Evolutionary conservation across 495 filamentous ascomycete genomes (phyloP).

Genomic region (Hapsidospora chrysogenum): DNA sequence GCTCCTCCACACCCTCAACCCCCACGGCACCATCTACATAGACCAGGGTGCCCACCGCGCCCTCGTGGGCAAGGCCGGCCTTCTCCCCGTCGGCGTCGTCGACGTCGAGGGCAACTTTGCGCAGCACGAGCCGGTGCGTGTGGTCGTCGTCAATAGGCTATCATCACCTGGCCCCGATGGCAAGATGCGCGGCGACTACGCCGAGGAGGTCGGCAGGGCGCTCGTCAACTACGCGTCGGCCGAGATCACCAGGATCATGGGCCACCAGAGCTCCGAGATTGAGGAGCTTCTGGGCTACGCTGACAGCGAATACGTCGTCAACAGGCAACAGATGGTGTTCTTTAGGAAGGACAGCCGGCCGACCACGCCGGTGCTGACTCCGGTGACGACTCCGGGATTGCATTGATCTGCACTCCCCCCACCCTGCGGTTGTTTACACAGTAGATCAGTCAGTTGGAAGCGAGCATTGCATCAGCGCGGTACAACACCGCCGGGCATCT

Average conservation of each 20-base stretch:
- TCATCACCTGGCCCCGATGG: slow-evolving; percentile 7
- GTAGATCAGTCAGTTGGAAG: too few species aligned
- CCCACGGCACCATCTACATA: slow-evolving; percentile 83
- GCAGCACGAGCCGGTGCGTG: slow-evolving; percentile 77
- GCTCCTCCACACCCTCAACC: slow-evolving; percentile 85
- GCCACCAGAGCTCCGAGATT: slow-evolving; percentile 68
- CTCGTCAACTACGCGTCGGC: slow-evolving; percentile 80
- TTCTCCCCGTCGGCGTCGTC: slow-evolving; percentile 81
- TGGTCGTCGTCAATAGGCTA: slow-evolving; percentile 47
- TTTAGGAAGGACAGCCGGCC: slow-evolving; percentile 29
- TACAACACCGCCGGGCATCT: too few species aligned
- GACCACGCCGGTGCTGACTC: slow-evolving; percentile 15
- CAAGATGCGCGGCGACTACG: slow-evolving; percentile 31
- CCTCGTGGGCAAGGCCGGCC: slow-evolving; percentile 64
- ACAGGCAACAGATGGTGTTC: slow-evolving; percentile 76
- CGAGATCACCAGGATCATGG: slow-evolving; percentile 74
- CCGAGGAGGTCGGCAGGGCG: slow-evolving; percentile 76
- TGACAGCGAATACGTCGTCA: slow-evolving; percentile 86
- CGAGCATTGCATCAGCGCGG: too few species aligned
- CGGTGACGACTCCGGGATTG: neutral
- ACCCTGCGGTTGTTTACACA: neutral
- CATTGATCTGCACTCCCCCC: too few species aligned
- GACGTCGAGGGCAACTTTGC: slow-evolving; percentile 75
- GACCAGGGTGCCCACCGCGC: slow-evolving; percentile 75
- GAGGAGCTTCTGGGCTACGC: slow-evolving; percentile 67